Percentiles rank a stretch among this genome's conserved stretches.
These are phyloP conservation scores for Plasmodium relictum DNA, from an alignment of 169 alveolate genomes.

Conservation along the genomic window DNA sequence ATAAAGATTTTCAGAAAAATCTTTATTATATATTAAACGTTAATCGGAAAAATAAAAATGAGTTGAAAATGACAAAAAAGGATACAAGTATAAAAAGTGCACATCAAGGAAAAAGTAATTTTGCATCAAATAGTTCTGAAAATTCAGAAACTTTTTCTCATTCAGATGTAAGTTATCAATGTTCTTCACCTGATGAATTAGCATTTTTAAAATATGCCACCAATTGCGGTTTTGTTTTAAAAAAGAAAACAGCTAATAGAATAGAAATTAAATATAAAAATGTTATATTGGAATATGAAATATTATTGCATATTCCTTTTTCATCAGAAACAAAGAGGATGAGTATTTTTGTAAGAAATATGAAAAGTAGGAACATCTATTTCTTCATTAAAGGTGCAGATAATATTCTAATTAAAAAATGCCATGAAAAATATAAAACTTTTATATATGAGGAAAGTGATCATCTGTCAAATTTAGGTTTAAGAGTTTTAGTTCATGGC, in stretches of 20 bases:
- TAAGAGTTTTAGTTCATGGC: conserved; percentile 96
- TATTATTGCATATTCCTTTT: conserved; percentile 96
- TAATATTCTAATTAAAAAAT: conserved; percentile 91
- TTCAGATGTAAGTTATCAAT: conserved; percentile 92
- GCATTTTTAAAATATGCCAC: conserved; percentile 97
- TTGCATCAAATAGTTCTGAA: conserved; percentile 55
- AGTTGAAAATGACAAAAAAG: conserved; percentile 24
- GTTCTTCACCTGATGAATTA: conserved; percentile 99
- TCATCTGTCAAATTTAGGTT: conserved; percentile 95
- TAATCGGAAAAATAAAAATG: conserved; percentile 53
- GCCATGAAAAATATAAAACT: conserved; percentile 90
- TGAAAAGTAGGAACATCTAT: conserved; percentile 73
- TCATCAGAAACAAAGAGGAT: conserved; percentile 97
- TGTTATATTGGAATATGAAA: conserved; percentile 86
- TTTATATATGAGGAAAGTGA: conserved; percentile 93
- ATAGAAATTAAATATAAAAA: conserved; percentile 86
- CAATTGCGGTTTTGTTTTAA: conserved; percentile 91
- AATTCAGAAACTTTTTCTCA: conserved; percentile 67
- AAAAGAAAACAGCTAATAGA: conserved; percentile 89
- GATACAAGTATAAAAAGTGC: background rate
- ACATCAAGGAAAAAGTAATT: background rate
- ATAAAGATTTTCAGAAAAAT: conserved; percentile 80
- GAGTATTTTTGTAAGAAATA: conserved; percentile 96
- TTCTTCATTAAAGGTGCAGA: conserved; percentile 96
- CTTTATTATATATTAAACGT: conserved; percentile 74